Percentiles rank a stretch among this genome's conserved stretches.
phyloP scores from a whole-genome alignment of 345 rosid species.

The Euphorbia peplus region DNA sequence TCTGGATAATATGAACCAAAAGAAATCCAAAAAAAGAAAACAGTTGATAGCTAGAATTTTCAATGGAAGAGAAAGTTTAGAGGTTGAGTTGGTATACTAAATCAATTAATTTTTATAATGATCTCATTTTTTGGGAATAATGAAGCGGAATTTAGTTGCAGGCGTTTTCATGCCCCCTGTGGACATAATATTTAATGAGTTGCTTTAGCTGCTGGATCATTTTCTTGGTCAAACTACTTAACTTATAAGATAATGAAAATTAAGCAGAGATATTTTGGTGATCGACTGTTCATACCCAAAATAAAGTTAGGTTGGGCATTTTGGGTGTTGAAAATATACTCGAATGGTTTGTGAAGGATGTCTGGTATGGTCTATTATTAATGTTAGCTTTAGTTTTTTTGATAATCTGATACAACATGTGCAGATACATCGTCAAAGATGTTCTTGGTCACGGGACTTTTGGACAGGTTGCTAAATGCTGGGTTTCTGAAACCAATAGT shows the following conservation, averaged over 20 bases:
- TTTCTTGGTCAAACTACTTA: neutral
- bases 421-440: slow-evolving; percentile 94
- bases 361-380: neutral
- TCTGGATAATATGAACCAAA: neutral
- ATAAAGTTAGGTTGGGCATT: neutral
- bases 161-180: neutral
- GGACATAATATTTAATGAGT: neutral
- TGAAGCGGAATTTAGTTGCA: neutral
- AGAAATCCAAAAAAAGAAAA: no score
- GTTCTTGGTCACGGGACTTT: slow-evolving; percentile 99
- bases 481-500: slow-evolving; percentile 65
- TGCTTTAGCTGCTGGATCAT: neutral
- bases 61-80: neutral
- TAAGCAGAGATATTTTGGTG: neutral
- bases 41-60: neutral
- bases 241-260: neutral
- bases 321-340: neutral
- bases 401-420: slow-evolving; percentile 16
- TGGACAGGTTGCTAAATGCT: slow-evolving; percentile 99
- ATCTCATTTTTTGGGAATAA: neutral
- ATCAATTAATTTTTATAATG: no score
- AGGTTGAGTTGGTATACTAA: neutral
- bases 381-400: neutral
- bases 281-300: neutral
- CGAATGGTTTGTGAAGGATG: neutral